Conservation (phyloP, 2,329 filamentous ascomycete genomes). For the Calonectria pseudoturangicola region DNA sequence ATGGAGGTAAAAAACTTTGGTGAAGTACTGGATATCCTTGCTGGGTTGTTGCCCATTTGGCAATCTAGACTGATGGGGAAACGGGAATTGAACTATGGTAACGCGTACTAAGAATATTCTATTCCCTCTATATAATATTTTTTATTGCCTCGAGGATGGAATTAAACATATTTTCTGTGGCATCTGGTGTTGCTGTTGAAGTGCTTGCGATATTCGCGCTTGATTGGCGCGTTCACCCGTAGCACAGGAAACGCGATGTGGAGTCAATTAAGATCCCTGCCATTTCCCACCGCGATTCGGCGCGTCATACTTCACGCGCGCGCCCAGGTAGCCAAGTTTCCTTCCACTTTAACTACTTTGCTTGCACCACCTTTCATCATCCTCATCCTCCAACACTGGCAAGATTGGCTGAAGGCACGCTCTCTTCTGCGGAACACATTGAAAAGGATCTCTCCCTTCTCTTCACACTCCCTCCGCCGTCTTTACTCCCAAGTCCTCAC, state of each 20-base stretch:
- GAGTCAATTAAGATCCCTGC: slow-evolving; percentile 58
- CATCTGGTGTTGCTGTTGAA: neutral
- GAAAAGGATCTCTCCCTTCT: neutral
- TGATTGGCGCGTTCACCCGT: neutral
- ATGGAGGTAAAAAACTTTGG: neutral
- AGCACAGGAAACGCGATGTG: slow-evolving; percentile 43
- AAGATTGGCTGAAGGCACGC: neutral
- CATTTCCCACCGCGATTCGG: slow-evolving; percentile 50
- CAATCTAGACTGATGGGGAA: too few species aligned
- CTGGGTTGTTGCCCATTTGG: neutral
- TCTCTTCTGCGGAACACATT: neutral
- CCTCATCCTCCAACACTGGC: neutral
- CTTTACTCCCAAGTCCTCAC: neutral
- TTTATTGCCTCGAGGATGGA: too few species aligned
- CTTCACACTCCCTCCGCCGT: neutral
- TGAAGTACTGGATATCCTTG: neutral
- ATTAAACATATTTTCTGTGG: neutral
- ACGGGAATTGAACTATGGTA: too few species aligned
- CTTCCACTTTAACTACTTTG: slow-evolving; percentile 39
- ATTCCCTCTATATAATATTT: too few species aligned
- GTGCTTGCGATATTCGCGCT: neutral
- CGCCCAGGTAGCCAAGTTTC: slow-evolving; percentile 46
- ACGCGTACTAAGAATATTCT: too few species aligned
- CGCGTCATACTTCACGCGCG: slow-evolving; percentile 56
- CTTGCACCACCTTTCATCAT: slow-evolving; percentile 10